phyloP scores from a whole-genome alignment of 176 grass and related monocot species.

The Carex scoparia region DNA sequence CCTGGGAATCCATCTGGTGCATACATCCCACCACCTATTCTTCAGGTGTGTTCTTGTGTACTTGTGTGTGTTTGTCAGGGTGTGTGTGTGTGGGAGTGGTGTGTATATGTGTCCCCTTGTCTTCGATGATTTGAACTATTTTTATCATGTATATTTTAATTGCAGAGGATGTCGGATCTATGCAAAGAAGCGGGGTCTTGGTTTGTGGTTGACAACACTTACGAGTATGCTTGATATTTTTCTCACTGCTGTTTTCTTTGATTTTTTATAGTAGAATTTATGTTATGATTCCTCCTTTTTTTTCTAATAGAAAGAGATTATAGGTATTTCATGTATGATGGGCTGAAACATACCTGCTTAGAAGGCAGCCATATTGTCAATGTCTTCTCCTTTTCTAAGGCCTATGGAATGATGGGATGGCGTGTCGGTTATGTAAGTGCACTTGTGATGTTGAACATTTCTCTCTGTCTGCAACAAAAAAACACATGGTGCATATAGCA shows the following conservation, averaged over 20 bases:
- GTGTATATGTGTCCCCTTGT: not conserved
- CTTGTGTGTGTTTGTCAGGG: not conserved
- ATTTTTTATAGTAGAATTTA: not conserved
- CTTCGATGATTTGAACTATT: conserved; percentile 11
- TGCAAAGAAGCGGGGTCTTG: conserved; percentile 74
- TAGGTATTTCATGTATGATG: conserved; percentile 99
- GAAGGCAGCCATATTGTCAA: conserved; percentile 89
- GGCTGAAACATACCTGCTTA: conserved; percentile 83
- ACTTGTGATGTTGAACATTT: conserved; percentile 1
- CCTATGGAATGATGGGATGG: conserved; percentile 99
- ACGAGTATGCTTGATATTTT: conserved; percentile 68
- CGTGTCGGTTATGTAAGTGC: conserved; percentile 94
- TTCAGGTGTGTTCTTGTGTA: conserved; percentile 34
- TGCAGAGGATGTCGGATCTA: conserved; percentile 86
- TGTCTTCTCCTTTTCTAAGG: conserved; percentile 97
- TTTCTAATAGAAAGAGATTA: conserved; percentile 5
- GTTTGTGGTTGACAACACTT: conserved; percentile 97
- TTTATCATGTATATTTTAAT: conserved; percentile 28
- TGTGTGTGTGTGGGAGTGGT: not conserved
- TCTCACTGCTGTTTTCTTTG: not conserved
- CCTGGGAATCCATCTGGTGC: conserved; percentile 87
- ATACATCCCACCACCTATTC: conserved; percentile 57
- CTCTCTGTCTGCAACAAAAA: not conserved
- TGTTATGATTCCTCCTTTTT: not conserved
- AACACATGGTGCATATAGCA: not conserved